Evolutionary conservation across 371 early-diverging fungal genomes (phyloP), one percentile per base, ranked within the genome.

Genomic region (Cokeromyces recurvatus): DNA sequence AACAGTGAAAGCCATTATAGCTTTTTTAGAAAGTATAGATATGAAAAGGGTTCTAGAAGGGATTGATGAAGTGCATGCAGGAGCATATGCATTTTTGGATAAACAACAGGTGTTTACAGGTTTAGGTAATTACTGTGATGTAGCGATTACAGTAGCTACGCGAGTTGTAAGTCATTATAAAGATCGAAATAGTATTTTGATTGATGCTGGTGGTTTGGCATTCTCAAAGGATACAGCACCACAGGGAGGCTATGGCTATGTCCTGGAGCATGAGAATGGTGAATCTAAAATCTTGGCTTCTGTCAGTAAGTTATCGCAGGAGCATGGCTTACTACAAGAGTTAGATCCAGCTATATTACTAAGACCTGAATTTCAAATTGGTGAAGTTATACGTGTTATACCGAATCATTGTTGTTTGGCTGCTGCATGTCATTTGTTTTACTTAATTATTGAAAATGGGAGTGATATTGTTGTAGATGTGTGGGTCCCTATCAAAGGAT

Each of bases 401-500:
- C 70, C 74, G 2, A 74, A 74, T 16, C 74, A 74, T 32, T 66
- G 70, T 24, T 74, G 74, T 25, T 43, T 70, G 15, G 46, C 70
- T 9, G 49, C 63, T 15, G 74, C 70, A 15, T 64, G 62, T 23
- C 62, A 63, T 48, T 31, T 49, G 17, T 74, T 52, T 32, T 74
- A 67, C 31, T 35, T 74, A 12, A 48, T 74, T 31, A 48, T 68
- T 16, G 67, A 73, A 24, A 45, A 62, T 31, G 58, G 55, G 2
- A 46, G 51, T 17, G 67, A 69, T 48, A 46, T 35, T 11, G 55
- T 74, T 0, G 53, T 63, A 8, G 74, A 74, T 51, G 64, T 74
- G 4, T 74, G 74, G 74, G 66, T 74, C 6, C 74, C 74, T 32
- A 64, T 69, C 8, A 55, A 59, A 38, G 74, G 74, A 16, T 74